Evolutionary conservation across 208 protist species (phyloP).

Genomic region (Herpetomonas muscarum): DNA sequence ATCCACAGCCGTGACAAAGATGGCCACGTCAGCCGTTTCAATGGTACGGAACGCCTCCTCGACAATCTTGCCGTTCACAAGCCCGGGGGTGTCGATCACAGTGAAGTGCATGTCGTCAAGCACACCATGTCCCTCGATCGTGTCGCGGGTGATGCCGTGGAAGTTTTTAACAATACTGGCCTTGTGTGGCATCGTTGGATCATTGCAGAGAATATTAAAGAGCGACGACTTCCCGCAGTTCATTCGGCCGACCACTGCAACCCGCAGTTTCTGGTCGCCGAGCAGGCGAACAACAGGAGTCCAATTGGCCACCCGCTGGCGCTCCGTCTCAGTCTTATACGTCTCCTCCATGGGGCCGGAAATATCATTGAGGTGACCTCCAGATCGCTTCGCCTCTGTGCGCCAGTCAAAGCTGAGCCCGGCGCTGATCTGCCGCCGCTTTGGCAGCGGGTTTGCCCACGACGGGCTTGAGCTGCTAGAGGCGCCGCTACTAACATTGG

Average conservation of each 20-base stretch:
- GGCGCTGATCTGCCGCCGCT: conserved; percentile 42
- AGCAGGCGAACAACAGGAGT: conserved; percentile 76
- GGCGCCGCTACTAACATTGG: too few species aligned
- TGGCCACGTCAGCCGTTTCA: conserved; percentile 74
- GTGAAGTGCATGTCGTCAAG: conserved; percentile 83
- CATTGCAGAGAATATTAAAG: conserved; percentile 83
- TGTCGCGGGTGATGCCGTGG: conserved; percentile 86
- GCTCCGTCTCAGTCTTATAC: conserved; percentile 60
- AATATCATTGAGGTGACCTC: conserved; percentile 68
- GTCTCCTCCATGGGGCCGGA: conserved; percentile 58
- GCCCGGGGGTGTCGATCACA: conserved; percentile 86
- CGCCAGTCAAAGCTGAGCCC: conserved; percentile 61
- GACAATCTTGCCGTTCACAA: conserved; percentile 68
- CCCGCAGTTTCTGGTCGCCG: conserved; percentile 73
- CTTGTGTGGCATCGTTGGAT: conserved; percentile 46
- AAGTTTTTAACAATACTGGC: conserved; percentile 81
- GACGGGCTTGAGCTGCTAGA: not conserved
- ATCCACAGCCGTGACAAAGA: conserved; percentile 79
- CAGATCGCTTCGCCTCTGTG: conserved; percentile 49
- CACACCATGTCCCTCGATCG: conserved; percentile 67
- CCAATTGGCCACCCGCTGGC: conserved; percentile 73
- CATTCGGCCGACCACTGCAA: conserved; percentile 88
- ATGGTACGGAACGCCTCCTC: conserved; percentile 84
- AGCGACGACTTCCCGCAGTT: conserved; percentile 89
- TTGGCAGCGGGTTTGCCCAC: conserved; percentile 24